Evolutionary conservation across 768 basidiomycete genomes (phyloP).

Genomic region (Leccinum uliginosum): DNA sequence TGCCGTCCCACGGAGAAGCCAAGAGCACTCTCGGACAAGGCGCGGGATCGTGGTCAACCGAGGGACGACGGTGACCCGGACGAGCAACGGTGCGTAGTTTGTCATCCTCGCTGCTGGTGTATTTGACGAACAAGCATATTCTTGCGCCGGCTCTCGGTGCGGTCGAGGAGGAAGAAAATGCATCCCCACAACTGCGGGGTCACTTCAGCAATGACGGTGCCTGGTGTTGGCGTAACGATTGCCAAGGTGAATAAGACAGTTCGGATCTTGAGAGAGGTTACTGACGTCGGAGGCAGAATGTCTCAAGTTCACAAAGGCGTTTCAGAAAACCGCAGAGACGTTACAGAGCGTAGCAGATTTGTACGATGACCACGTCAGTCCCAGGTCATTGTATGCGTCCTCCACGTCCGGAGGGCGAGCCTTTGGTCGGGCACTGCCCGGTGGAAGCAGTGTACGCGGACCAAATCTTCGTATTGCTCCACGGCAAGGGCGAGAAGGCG

Average conservation of each 20-base stretch:
- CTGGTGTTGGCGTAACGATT: conserved; percentile 85
- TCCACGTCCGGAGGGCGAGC: background rate
- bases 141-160: conserved; percentile 44
- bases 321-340: conserved; percentile 71
- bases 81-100: too few species aligned
- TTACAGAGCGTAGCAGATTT: conserved; percentile 72
- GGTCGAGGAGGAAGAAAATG: conserved; percentile 44
- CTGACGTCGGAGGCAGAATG: conserved; percentile 41
- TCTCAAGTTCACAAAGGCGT: conserved; percentile 69
- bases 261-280: background rate
- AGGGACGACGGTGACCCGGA: too few species aligned
- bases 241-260: conserved; percentile 33
- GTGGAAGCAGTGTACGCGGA: background rate
- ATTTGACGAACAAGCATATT: too few species aligned
- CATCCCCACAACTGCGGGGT: conserved; percentile 43
- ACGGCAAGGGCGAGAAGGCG: background rate
- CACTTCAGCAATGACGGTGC: conserved; percentile 68
- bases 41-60: too few species aligned
- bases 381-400: background rate
- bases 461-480: conserved; percentile 4
- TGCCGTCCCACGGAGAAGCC: too few species aligned
- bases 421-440: background rate
- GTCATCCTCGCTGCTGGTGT: too few species aligned
- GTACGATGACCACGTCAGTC: conserved; percentile 71
- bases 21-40: too few species aligned